Evolutionary conservation across 768 basidiomycete genomes (phyloP).

Genomic region (Chalciporus chontae): DNA sequence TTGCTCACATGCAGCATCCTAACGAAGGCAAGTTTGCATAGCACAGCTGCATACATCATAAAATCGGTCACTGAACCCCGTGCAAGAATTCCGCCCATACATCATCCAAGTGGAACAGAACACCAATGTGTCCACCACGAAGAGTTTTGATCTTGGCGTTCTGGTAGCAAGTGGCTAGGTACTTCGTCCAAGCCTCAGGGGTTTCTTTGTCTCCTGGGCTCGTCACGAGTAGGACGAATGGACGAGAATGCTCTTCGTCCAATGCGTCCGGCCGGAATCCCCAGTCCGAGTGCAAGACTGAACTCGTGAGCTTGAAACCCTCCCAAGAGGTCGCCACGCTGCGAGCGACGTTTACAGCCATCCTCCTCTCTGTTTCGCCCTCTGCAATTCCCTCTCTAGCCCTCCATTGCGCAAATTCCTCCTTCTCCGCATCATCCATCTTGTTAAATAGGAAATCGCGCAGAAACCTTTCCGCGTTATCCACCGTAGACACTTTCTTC

Average conservation of each 20-base stretch:
- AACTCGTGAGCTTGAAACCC: constrained; percentile 44
- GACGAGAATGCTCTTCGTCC: constrained; percentile 43
- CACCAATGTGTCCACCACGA: constrained; percentile 48
- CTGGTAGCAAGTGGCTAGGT: constrained; percentile 45
- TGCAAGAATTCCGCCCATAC: constrained; percentile 39
- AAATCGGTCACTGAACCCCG: constrained; percentile 6
- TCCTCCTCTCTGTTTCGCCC: constrained; percentile 39
- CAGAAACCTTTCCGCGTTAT: constrained; percentile 41
- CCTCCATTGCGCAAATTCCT: constrained; percentile 38
- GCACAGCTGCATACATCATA: too few species aligned
- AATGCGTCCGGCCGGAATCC: constrained; percentile 41
- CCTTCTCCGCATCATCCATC: constrained; percentile 37
- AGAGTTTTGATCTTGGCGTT: constrained; percentile 40
- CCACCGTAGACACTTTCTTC: constrained; percentile 35
- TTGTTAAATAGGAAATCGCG: constrained; percentile 36
- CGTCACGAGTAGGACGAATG: constrained; percentile 44
- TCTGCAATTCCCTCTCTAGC: constrained; percentile 37
- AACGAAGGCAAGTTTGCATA: not conserved
- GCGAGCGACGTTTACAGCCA: constrained; percentile 40
- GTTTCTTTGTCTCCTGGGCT: constrained; percentile 41
- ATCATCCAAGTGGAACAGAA: constrained; percentile 43
- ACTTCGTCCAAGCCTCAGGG: constrained; percentile 44
- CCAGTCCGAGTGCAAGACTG: constrained; percentile 50
- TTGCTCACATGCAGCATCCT: too few species aligned
- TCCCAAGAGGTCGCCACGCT: constrained; percentile 51